Base-by-base conservation (phyloP, 352 stramenopile genomes). In the Globisporangium mamillatum region DNA sequence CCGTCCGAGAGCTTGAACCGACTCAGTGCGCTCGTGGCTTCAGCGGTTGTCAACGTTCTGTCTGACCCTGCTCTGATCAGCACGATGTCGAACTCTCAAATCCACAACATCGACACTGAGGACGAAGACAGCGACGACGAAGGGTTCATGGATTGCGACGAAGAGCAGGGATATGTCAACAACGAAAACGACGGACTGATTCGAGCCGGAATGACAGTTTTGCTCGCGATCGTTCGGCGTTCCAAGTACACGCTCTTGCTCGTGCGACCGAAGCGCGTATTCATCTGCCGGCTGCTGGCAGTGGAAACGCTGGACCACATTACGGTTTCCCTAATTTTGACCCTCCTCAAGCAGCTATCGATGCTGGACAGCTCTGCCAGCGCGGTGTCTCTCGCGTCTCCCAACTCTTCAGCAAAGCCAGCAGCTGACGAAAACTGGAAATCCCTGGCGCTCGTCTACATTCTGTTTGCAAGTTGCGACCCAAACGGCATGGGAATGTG, bases 401-500 rank as follows among this genome's bases (percentile, higher is more conserved):
- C 55, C 3, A 36, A 27, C 14, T 80, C 69, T 7, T 74, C 71
- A 16, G 71, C 65, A 4, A 91, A 78, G 32, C 63, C 74, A 53
- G 69, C 72, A 25, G 71, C 72, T 5, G 76, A 91, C 41, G 75
- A 68, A 6, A 88, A 91, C 73, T 95, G 86, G 84, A 92, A 85
- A 60, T 86, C 77, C 1, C 69, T 91, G 0, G 82, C 86, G 38
- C 60, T 93, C 6, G 84, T 93, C 8, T 90, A 90, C 66, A 69
- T 91, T 34, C 63, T 94, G 2, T 72, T 92, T 24, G 84, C 88
- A 25, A 91, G 81, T 24, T 93, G 84, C 70, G 84, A 95, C 68
- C 84, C 86, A 20, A 91, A 89, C 53, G 86, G 87, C 2, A 85
- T 80, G 72, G 84, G 88, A 1, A 94, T 95, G 84, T 90, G 81